Conservation (phyloP, 306 rosid genomes). For the Quercus berberidifolia region DNA sequence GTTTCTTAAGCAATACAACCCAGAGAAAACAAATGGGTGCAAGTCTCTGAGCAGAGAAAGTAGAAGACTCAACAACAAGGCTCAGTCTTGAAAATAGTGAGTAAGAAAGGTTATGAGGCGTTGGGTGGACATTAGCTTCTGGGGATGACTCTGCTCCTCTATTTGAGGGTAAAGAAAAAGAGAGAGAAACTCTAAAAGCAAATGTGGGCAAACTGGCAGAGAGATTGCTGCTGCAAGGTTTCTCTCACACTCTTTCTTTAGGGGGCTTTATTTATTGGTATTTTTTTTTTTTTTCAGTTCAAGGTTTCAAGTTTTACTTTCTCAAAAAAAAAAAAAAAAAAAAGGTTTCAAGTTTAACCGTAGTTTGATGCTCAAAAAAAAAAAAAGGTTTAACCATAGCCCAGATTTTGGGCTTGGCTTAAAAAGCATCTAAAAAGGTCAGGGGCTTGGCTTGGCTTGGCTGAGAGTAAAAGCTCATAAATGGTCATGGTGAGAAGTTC, state of each 20-base stretch:
- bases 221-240: neutral
- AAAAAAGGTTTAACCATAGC: neutral
- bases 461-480: neutral
- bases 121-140: conserved; percentile 37
- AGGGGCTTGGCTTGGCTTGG: neutral
- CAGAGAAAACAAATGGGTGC: conserved; percentile 22
- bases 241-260: neutral
- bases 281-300: neutral
- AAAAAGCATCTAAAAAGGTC: conserved; percentile 5
- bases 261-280: conserved; percentile 37
- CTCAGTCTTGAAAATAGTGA: conserved; percentile 33
- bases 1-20: conserved; percentile 28
- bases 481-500: neutral
- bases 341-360: too few relatives aligned
- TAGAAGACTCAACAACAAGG: conserved; percentile 20
- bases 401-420: neutral
- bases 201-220: neutral
- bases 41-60: conserved; percentile 40
- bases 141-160: conserved; percentile 32
- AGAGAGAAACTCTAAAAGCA: conserved; percentile 12
- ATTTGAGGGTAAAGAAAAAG: conserved; percentile 31
- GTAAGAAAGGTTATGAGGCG: conserved; percentile 3
- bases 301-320: too few relatives aligned
- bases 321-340: too few relatives aligned
- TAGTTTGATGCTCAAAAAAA: too few relatives aligned